phyloP scores from a whole-genome alignment of 352 stramenopile genomes.

The Globisporangium spinosum region DNA sequence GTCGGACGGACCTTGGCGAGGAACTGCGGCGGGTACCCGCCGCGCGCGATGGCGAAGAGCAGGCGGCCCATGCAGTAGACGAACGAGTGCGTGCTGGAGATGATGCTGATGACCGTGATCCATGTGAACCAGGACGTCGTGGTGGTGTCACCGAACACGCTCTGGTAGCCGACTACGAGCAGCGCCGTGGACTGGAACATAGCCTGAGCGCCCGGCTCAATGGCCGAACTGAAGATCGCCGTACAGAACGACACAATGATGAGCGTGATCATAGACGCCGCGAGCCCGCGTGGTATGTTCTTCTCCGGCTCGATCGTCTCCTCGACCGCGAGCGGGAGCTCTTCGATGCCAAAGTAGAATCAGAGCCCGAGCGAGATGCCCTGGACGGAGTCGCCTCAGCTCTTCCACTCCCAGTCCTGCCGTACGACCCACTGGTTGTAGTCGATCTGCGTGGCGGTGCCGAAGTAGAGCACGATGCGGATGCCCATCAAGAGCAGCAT shows the following conservation, averaged over 20 bases:
- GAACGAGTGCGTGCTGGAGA: slow-evolving; percentile 65
- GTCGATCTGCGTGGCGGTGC: slow-evolving; percentile 40
- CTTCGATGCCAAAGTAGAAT: slow-evolving; percentile 78
- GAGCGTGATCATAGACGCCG: slow-evolving; percentile 52
- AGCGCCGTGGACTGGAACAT: slow-evolving; percentile 40
- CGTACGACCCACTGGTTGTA: slow-evolving; percentile 52
- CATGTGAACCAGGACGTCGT: slow-evolving; percentile 61
- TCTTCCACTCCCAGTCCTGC: slow-evolving; percentile 50
- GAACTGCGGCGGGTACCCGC: slow-evolving; percentile 50
- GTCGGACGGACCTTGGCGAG: slow-evolving; percentile 51
- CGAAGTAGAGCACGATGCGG: slow-evolving; percentile 59
- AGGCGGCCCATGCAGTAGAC: slow-evolving; percentile 66
- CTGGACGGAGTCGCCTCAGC: slow-evolving; percentile 37
- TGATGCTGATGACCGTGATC: slow-evolving; percentile 55
- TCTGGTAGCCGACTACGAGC: slow-evolving; percentile 63
- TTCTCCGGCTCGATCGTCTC: slow-evolving; percentile 68
- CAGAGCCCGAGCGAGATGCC: slow-evolving; percentile 62
- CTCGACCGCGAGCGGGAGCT: slow-evolving; percentile 64
- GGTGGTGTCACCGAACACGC: slow-evolving; percentile 61
- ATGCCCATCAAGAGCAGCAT: slow-evolving; percentile 47
- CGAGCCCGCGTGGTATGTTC: slow-evolving; percentile 61
- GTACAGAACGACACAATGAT: slow-evolving; percentile 51
- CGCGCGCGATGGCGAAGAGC: slow-evolving; percentile 60
- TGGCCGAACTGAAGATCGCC: slow-evolving; percentile 53
- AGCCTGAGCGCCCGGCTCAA: slow-evolving; percentile 37